Conservation (phyloP, 1,139 yeast genomes). For the Petasospora rhodanensis region DNA sequence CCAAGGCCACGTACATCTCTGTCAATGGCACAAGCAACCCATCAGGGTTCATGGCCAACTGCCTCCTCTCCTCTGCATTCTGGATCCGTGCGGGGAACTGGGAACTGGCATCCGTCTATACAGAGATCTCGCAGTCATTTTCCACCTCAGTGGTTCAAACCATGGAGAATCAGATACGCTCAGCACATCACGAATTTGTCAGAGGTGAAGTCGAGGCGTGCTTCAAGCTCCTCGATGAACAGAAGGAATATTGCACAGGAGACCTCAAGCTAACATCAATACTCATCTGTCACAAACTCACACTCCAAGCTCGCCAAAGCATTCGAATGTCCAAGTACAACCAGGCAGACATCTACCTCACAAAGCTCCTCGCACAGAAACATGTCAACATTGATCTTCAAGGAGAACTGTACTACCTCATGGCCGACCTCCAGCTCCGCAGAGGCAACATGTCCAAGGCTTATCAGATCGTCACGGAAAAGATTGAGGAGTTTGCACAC, state of each 20-base stretch:
- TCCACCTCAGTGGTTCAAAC: conserved; percentile 36
- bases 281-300: conserved; percentile 11
- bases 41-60: conserved; percentile 40
- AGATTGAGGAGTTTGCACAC: conserved; percentile 25
- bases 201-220: conserved; percentile 40
- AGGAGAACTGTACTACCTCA: conserved; percentile 25
- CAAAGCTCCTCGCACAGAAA: conserved; percentile 15
- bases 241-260: conserved; percentile 24
- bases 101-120: conserved; percentile 41
- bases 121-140: conserved; percentile 38
- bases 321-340: conserved; percentile 16
- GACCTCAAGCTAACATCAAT: conserved; percentile 15
- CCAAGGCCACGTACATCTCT: conserved; percentile 51
- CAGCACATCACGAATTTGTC: conserved; percentile 33
- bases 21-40: conserved; percentile 22
- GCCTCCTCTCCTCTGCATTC: conserved; percentile 42
- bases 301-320: conserved; percentile 15
- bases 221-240: conserved; percentile 30
- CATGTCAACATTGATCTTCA: conserved; percentile 23
- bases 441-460: conserved; percentile 33
- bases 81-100: conserved; percentile 52
- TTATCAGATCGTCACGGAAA: conserved; percentile 31
- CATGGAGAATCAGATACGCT: conserved; percentile 37
- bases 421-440: conserved; percentile 21
- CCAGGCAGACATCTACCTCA: conserved; percentile 11